Conservation (phyloP, 2,329 filamentous ascomycete genomes). For the Penicillium decumbens region DNA sequence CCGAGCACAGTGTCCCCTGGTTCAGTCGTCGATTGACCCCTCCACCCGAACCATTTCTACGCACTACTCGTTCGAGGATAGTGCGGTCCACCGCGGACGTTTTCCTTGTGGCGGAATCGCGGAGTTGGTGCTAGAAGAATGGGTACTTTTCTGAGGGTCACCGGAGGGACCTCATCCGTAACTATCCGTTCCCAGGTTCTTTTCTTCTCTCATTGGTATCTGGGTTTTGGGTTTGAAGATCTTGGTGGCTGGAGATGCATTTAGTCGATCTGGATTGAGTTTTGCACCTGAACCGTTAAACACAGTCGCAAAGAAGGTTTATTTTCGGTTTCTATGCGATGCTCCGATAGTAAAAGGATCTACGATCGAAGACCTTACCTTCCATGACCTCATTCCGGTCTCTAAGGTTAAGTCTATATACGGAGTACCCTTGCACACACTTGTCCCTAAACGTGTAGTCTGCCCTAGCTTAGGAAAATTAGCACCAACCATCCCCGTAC, state of each 20-base stretch:
- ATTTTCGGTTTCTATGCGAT: not conserved
- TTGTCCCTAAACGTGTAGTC: not conserved
- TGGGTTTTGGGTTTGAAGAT: not conserved
- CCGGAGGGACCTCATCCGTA: not conserved
- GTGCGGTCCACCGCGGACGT: conserved; percentile 7
- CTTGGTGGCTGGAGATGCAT: conserved; percentile 18
- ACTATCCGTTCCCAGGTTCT: not conserved
- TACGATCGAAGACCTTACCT: conserved; percentile 7
- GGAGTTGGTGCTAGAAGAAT: conserved; percentile 5
- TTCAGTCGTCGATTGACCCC: not conserved
- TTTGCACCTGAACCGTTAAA: conserved; percentile 15
- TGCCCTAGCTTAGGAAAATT: not conserved
- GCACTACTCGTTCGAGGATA: conserved; percentile 3
- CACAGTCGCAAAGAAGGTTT: not conserved
- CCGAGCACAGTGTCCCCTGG: conserved; percentile 1
- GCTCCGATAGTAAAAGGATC: not conserved
- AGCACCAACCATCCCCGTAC: not conserved
- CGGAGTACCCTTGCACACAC: conserved; percentile 3
- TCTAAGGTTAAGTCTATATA: not conserved
- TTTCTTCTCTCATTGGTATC: not conserved
- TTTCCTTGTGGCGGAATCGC: conserved; percentile 21
- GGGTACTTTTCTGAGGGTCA: not conserved
- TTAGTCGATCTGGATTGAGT: conserved; percentile 7
- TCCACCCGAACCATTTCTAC: conserved; percentile 1
- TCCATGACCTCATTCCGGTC: conserved; percentile 5